phyloP scores from a whole-genome alignment of 371 early-diverging fungal genomes.

The Globomyces sp. region DNA sequence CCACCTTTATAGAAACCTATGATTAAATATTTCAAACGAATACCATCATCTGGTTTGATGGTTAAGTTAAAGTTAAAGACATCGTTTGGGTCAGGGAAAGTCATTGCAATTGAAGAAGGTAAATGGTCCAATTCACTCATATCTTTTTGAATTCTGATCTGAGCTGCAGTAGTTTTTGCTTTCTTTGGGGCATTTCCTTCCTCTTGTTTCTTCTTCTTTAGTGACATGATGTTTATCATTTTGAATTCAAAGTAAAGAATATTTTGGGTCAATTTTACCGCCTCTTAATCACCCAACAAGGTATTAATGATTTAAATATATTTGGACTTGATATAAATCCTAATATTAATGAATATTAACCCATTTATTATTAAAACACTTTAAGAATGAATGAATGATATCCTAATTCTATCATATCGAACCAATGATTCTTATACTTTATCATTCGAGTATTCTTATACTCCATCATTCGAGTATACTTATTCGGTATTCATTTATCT shows the following conservation, averaged over 20 bases:
- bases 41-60: conserved; percentile 90
- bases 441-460: no score
- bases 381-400: no score
- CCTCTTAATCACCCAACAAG: no score
- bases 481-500: no score
- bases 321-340: no score
- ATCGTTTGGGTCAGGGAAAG: conserved; percentile 79
- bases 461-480: neutral
- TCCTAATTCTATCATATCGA: no score
- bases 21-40: neutral
- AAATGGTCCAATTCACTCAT: conserved; percentile 78
- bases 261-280: neutral
- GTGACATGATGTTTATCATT: conserved; percentile 12
- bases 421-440: no score
- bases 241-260: conserved; percentile 1
- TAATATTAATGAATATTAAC: no score
- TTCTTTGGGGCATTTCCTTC: conserved; percentile 67
- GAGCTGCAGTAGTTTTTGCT: conserved; percentile 83
- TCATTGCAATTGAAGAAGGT: conserved; percentile 74
- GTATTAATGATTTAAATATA: no score
- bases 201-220: conserved; percentile 61
- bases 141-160: conserved; percentile 93
- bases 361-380: no score
- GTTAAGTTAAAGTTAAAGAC: conserved; percentile 78
- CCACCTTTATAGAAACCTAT: conserved; percentile 93